A percentile compares a stretch with the other conserved stretches of the same genome.
phyloP scores from a whole-genome alignment of 192 early-diverging fungal species.

The Umbelopsis isabellina region DNA sequence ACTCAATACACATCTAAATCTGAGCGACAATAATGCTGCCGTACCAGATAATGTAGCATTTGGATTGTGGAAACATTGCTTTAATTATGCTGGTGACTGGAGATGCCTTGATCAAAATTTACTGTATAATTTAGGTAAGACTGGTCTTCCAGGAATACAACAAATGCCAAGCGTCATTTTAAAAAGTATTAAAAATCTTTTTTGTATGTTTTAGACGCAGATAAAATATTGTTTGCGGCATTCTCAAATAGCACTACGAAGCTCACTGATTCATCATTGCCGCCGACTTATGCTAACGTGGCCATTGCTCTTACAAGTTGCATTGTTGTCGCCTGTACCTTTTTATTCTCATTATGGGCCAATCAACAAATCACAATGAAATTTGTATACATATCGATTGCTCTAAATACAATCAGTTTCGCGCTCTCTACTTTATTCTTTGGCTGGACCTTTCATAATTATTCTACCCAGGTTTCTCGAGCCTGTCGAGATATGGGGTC shows the following conservation, averaged over 20 bases:
- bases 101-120: slow-evolving; percentile 14
- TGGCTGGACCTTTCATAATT: slow-evolving; percentile 16
- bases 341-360: slow-evolving; percentile 24
- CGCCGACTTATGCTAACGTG: not conserved
- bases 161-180: too few relatives aligned
- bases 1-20: slow-evolving; percentile 16
- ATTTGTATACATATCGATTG: not conserved
- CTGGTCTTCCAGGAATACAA: too few relatives aligned
- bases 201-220: slow-evolving; percentile 16
- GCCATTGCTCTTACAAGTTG: slow-evolving; percentile 1
- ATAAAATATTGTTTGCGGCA: slow-evolving; percentile 18
- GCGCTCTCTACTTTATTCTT: slow-evolving; percentile 15
- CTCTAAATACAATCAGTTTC: not conserved
- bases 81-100: slow-evolving; percentile 3
- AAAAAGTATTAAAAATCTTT: not conserved
- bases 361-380: not conserved
- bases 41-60: slow-evolving; percentile 17
- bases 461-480: not conserved
- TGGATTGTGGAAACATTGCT: slow-evolving; percentile 22
- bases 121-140: slow-evolving; percentile 18
- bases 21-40: not conserved
- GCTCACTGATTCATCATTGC: not conserved
- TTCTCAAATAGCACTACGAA: slow-evolving; percentile 10
- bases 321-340: not conserved
- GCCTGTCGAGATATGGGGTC: slow-evolving; percentile 18